Evolutionary conservation across 208 protist species (phyloP), one percentile per base, ranked within the genome.

Genomic region (Leptomonas seymouri): DNA sequence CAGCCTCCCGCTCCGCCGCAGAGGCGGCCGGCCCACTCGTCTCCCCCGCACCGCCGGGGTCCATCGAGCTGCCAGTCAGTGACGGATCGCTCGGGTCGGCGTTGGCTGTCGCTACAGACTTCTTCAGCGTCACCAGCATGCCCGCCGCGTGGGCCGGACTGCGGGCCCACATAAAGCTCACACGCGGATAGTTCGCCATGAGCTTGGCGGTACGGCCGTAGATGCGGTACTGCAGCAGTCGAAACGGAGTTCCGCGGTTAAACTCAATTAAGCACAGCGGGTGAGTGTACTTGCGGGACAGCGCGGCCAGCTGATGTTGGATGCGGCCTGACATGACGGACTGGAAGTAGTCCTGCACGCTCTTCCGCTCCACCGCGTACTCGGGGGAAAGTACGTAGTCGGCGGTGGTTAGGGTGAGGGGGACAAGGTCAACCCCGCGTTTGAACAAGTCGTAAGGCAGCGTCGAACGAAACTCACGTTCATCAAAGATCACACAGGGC

Each of bases 291-390:
- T 58, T 65, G 20, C 87, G 74, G 2, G 81, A 84, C 9, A 96
- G 80, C 27, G 83, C 74, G 11, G 83, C 74, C 20, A 96, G 81
- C 60, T 96, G 91, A 6, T 85, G 76, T 50, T 80, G 63, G 56
- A 96, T 85, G 50, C 91, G 88, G 23, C 87, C 83, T 3, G 81
- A 87, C 56, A 87, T 67, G 27, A 96, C 61, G 5, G 91, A 96
- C 56, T 87, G 81, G 51, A 82, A 56, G 76, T 86, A 94, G 72
- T 96, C 91, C 45, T 44, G 68, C 44, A 93, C 80, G 59, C 85
- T 88, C 62, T 96, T 96, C 20, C 91, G 84, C 84, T 96, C 91
- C 51, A 96, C 65, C 27, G 80, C 91, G 77, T 88, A 92, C 28
- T 64, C 55, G n/a, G 74, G 64, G 5, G 89, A 94, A 27, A 96